phyloP scores from a whole-genome alignment of 179 eudicot species.

The Actinidia polygama region DNA sequence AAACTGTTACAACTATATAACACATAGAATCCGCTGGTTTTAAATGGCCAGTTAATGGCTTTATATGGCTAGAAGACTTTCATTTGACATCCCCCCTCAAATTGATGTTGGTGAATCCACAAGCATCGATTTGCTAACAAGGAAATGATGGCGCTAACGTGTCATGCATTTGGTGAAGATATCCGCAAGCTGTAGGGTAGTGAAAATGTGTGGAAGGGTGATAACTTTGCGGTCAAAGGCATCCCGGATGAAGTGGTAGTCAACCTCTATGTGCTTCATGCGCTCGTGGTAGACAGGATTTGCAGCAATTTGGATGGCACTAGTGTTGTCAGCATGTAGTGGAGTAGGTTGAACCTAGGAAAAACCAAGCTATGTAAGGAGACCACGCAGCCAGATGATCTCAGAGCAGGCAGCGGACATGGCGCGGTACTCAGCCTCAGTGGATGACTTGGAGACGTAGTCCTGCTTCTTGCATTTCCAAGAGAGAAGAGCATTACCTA shows the following conservation, averaged over 20 bases:
- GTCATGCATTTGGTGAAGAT: not conserved
- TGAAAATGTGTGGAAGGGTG: not conserved
- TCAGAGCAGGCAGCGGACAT: not conserved
- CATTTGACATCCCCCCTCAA: not conserved
- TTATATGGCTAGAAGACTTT: no score
- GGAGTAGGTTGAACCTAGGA: not conserved
- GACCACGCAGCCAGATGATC: not conserved
- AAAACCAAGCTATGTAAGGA: not conserved
- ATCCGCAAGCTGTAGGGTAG: not conserved
- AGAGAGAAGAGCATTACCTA: not conserved
- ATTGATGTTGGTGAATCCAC: not conserved
- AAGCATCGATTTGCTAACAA: not conserved
- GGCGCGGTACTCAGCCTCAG: not conserved
- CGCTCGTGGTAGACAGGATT: not conserved
- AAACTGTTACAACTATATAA: no score
- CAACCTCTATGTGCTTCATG: not conserved
- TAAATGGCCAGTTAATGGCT: no score
- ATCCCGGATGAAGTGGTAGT: not conserved
- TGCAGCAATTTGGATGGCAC: not conserved
- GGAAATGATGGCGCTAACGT: not conserved
- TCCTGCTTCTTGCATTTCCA: not conserved
- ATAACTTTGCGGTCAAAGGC: not conserved
- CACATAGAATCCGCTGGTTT: no score
- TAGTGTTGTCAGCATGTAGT: not conserved
- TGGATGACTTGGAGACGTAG: not conserved